phyloP scores from a whole-genome alignment of 805 yeast genomes.

The Saccharomycodes ludwigii region DNA sequence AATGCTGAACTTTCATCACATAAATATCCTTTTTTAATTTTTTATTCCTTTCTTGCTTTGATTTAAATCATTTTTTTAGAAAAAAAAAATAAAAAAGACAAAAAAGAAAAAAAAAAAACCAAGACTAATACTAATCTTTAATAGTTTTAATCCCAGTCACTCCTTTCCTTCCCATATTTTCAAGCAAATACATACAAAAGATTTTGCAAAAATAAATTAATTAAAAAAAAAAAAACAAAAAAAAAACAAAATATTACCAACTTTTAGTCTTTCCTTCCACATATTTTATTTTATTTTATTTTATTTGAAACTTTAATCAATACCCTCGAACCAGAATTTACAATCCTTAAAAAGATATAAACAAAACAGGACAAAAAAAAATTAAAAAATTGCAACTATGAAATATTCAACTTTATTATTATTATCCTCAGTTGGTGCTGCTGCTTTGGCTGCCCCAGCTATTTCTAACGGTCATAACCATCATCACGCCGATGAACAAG shows the following conservation, averaged over 20 bases:
- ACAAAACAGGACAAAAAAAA: too few relatives aligned
- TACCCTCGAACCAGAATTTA: slow-evolving; percentile 6
- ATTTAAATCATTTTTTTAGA: too few relatives aligned
- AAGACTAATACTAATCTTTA: slow-evolving; percentile 5
- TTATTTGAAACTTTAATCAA: slow-evolving; percentile 4
- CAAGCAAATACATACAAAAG: too few relatives aligned
- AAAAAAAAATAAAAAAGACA: too few relatives aligned
- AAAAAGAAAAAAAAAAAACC: slow-evolving; percentile 1
- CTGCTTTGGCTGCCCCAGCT: slow-evolving; percentile 20
- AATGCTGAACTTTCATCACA: too few relatives aligned
- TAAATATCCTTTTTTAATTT: too few relatives aligned
- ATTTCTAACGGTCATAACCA: slow-evolving; percentile 14
- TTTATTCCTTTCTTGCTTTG: slow-evolving; percentile 1
- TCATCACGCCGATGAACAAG: slow-evolving; percentile 11
- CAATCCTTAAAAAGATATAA: too few relatives aligned
- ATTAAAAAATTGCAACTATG: slow-evolving; percentile 8
- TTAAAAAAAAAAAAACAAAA: background rate
- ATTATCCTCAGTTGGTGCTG: slow-evolving; percentile 14
- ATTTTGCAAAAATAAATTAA: slow-evolving; percentile 1
- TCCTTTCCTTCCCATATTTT: too few relatives aligned
- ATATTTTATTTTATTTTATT: background rate
- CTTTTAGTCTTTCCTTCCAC: background rate
- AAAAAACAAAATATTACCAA: background rate
- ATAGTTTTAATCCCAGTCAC: too few relatives aligned
- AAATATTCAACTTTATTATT: slow-evolving; percentile 14